Evolutionary conservation across 306 rosid species (phyloP).

Genomic region (Ceratonia siliqua): DNA sequence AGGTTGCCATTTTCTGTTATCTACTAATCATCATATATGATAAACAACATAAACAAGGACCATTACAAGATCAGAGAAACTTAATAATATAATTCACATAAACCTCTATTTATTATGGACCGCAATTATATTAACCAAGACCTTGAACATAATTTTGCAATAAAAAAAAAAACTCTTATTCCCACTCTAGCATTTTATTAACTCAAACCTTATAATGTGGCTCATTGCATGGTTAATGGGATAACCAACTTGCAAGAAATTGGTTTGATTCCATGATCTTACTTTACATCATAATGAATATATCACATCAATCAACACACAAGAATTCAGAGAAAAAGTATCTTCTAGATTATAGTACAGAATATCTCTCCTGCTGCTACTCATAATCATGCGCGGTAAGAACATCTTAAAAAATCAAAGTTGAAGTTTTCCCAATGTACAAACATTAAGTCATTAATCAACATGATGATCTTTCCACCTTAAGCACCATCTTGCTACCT

Average conservation of each 20-base stretch:
- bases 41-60: neutral
- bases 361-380: neutral
- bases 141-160: slow-evolving; percentile 10
- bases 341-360: neutral
- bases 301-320: neutral
- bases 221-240: neutral
- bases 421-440: neutral
- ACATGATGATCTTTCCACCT: neutral
- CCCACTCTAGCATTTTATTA: slow-evolving; percentile 7
- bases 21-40: neutral
- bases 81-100: neutral
- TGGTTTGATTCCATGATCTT: neutral
- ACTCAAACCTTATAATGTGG: neutral
- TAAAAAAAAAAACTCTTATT: slow-evolving; percentile 3
- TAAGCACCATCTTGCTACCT: neutral
- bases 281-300: neutral
- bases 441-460: neutral
- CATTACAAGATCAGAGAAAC: neutral
- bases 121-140: neutral
- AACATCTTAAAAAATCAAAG: neutral
- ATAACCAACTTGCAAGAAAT: neutral
- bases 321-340: slow-evolving; percentile 1
- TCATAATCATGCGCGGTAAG: neutral
- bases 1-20: neutral
- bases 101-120: neutral